phyloP scores from a whole-genome alignment of 1,139 yeast species.

The Meyerozyma smithsonii region DNA sequence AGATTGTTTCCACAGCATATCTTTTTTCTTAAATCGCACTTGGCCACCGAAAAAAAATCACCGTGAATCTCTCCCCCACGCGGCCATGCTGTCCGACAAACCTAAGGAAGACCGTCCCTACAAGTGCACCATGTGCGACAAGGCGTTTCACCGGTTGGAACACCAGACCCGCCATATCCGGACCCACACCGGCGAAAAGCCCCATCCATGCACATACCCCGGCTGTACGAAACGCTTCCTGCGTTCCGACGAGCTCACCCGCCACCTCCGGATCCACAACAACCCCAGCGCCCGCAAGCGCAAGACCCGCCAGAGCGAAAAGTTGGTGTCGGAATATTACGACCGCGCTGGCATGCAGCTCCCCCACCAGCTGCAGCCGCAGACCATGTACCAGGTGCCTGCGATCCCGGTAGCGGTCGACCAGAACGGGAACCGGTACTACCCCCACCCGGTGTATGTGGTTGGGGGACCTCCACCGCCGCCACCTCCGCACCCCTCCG shows the following conservation, averaged over 20 bases:
- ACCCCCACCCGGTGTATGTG: slow-evolving; percentile 12
- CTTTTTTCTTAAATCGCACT: neutral
- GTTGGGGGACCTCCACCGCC: slow-evolving; percentile 4
- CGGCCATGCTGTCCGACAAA: slow-evolving; percentile 9
- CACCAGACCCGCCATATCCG: slow-evolving; percentile 93
- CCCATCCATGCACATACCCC: slow-evolving; percentile 82
- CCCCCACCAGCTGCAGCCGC: neutral
- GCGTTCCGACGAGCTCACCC: slow-evolving; percentile 83
- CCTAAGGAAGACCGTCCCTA: slow-evolving; percentile 52
- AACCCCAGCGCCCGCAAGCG: slow-evolving; percentile 45
- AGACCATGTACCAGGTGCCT: slow-evolving; percentile 5
- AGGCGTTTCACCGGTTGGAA: slow-evolving; percentile 88
- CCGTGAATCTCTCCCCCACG: neutral
- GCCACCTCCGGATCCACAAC: slow-evolving; percentile 84
- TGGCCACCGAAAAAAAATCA: too few species aligned
- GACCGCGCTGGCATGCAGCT: neutral
- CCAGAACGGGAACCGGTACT: slow-evolving; percentile 10
- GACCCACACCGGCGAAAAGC: slow-evolving; percentile 95
- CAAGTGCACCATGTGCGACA: slow-evolving; percentile 86
- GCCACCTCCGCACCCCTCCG: too few species aligned
- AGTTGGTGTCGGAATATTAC: neutral
- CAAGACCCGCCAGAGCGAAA: slow-evolving; percentile 5
- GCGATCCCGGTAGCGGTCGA: slow-evolving; percentile 12
- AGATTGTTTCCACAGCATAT: neutral
- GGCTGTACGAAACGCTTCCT: slow-evolving; percentile 85